phyloP scores from a whole-genome alignment of 2,329 filamentous ascomycete species.

The Arthrobotrys entomopaga region DNA sequence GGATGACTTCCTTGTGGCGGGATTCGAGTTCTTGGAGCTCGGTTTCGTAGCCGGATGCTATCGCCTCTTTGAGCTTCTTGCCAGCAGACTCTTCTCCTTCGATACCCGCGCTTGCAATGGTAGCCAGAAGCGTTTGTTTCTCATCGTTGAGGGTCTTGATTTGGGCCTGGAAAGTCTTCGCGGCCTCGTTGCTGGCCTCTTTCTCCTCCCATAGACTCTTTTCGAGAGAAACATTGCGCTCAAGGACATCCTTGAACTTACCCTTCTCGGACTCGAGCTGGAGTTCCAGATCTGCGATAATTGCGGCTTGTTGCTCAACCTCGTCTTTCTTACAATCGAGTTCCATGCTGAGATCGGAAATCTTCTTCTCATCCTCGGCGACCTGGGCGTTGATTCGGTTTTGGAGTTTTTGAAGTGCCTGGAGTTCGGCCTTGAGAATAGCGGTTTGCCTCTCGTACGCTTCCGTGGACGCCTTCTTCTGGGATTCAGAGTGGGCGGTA shows the following conservation, averaged over 20 bases:
- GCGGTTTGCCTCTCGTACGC: constrained; percentile 45
- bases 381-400: constrained; percentile 44
- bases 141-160: constrained; percentile 51
- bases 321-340: constrained; percentile 43
- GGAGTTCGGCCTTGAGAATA: constrained; percentile 46
- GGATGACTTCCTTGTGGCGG: constrained; percentile 53
- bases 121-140: constrained; percentile 47
- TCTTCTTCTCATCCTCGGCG: constrained; percentile 49
- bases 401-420: constrained; percentile 48
- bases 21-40: constrained; percentile 51
- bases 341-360: constrained; percentile 36
- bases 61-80: constrained; percentile 43
- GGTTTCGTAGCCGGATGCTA: constrained; percentile 42
- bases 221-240: constrained; percentile 50
- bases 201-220: constrained; percentile 53
- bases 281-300: constrained; percentile 52
- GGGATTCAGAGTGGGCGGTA: constrained; percentile 44
- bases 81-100: constrained; percentile 42
- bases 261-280: constrained; percentile 52
- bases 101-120: constrained; percentile 45
- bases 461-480: constrained; percentile 46
- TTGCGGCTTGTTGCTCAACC: constrained; percentile 42
- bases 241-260: constrained; percentile 53
- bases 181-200: constrained; percentile 39
- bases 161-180: constrained; percentile 43